Base-by-base conservation (phyloP, 805 yeast genomes). In the Candida patagonica region DNA sequence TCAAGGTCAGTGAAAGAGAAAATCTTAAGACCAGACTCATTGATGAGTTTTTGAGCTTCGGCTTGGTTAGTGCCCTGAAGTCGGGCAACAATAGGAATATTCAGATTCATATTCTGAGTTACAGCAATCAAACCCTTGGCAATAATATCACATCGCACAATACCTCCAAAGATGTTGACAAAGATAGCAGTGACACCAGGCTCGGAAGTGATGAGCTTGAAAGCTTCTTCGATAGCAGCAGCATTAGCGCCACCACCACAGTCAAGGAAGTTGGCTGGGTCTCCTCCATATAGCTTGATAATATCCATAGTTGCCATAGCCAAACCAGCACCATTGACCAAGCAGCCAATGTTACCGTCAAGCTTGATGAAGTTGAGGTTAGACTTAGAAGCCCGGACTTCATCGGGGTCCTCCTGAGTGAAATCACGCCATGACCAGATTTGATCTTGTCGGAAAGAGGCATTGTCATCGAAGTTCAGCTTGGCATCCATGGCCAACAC, bases 241-340 rank as follows among this genome's bases (percentile, higher is more conserved):
- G 97, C 96, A 48, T 97, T 92, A 55, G 99, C 98, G 66, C 96
- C 95, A 73, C 99, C 99, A 73, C 99, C 99, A 67, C 96, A 92
- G 73, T 92, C 99, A 63, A 92, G 77, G 77, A 92, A 92, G 75
- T 92, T 92, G 51, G 98, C 99, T 57, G 99, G 99, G 54, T 78
- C 83, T 65, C 99, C 99, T 59, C 97, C 96, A 71, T 87, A 84
- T 57, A 92, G 77, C 71, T 92, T 87, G 72, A 92, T 86, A 63
- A 94, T 94, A 68, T 92, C 99, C 96, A 92, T 88, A 51, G 99
- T 92, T 55, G 99, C 99, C 99, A 92, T 92, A 57, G 99, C 99
- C 62, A 92, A 76, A 66, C 99, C 99, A 44, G 99, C 99, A 73
- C 99, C 99, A 67, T 92, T 92, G 63, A 92, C 99, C 48, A 92